Conservation (phyloP, 2,329 filamentous ascomycete species). For the Polychaeton citri region DNA sequence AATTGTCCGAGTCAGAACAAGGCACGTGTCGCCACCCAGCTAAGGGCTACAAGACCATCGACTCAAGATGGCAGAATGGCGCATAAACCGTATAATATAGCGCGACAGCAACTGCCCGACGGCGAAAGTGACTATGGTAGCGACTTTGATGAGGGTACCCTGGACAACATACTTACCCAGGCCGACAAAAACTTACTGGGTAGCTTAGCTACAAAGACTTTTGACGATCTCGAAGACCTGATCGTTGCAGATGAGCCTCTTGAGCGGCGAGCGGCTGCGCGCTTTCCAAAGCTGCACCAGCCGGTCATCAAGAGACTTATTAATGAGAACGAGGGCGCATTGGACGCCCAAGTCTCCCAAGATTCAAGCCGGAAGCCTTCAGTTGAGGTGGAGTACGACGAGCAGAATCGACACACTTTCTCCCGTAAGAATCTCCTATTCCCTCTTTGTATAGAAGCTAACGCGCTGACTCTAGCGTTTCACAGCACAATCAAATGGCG, state of each 20-base stretch:
- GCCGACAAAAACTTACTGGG: conserved; percentile 13
- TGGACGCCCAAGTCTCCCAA: conserved; percentile 6
- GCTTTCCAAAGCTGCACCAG: not conserved
- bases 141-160: conserved; percentile 45
- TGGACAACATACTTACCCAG: conserved; percentile 38
- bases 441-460: conserved; percentile 11
- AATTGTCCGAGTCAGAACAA: too few relatives aligned
- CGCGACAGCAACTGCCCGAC: too few relatives aligned
- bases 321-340: conserved; percentile 6
- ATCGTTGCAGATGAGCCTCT: conserved; percentile 1
- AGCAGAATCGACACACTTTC: conserved; percentile 22
- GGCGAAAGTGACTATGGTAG: conserved; percentile 48
- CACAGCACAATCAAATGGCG: conserved; percentile 16
- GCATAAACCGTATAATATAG: too few relatives aligned
- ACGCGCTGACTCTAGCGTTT: conserved; percentile 25
- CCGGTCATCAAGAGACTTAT: conserved; percentile 1
- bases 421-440: conserved; percentile 12
- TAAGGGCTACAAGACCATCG: too few relatives aligned
- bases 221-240: conserved; percentile 7
- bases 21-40: too few relatives aligned
- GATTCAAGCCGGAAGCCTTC: conserved; percentile 12
- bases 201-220: not conserved
- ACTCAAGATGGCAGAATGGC: not conserved
- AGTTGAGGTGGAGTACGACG: conserved; percentile 31
- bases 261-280: not conserved